Base-by-base conservation (phyloP, 1,284 basidiomycete genomes). In the Fomitopsis betulina region DNA sequence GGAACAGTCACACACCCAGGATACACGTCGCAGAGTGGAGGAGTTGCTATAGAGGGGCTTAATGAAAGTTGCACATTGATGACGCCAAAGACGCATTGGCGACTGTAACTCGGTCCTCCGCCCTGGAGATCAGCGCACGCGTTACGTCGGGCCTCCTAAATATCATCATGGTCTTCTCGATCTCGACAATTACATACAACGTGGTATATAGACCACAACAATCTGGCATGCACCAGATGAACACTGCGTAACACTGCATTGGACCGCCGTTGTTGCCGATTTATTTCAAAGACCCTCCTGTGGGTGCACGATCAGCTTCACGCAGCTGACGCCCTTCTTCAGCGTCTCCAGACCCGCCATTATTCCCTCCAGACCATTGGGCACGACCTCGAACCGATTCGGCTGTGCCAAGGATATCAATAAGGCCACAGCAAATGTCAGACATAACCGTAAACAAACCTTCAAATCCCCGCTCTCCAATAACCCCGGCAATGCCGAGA, bases 261-360 rank as follows among this genome's bases (percentile, higher is more conserved):
- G n/a, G n/a, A n/a, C n/a, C n/a, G n/a, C n/a, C n/a, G n/a, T n/a
- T n/a, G n/a, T n/a, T n/a, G n/a, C n/a, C n/a, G n/a, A n/a, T n/a
- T n/a, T n/a, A n/a, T 10, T 47, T 35, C n/a, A 51, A 15, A 30
- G 10, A 21, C 12, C 79, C 59, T 84, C 78, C 49, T 76, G 75
- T 1, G 82, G 82, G 40, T 67, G 75, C 2, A 61, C 77, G 19
- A 85, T 71, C 10, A 86, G 68, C 63, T 86, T 84, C 19, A 67
- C 63, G 1, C 75, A 80, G 35, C 79, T 83, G 56, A 76, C 60
- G 9, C 74, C 69, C 3, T 67, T 37, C 4, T 9, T 6, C 8
- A 37, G 35, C 2, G 8, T 37, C 35, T 37, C 35, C 35, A 37
- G 35, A 5, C 8, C 35, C 13, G 35, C 35, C 35, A 12, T 6